These are phyloP conservation scores for Podaxis sp. DNA, from an alignment of 768 basidiomycete species.

Conservation along the genomic window DNA sequence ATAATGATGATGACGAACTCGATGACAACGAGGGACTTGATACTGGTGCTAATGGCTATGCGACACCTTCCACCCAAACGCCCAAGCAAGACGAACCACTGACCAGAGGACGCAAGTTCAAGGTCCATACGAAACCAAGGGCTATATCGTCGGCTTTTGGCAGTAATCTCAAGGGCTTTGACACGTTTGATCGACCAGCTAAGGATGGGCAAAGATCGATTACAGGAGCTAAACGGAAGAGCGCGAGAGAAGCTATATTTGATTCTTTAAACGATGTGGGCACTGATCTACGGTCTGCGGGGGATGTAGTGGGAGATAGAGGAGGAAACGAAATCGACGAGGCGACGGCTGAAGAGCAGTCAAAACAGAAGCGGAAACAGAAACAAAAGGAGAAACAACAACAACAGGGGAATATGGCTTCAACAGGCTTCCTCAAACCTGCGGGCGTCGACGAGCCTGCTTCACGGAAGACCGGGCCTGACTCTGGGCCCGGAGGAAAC, in stretches of 20 bases:
- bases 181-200: conserved; percentile 11
- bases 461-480: conserved; percentile 11
- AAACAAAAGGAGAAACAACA: conserved; percentile 2
- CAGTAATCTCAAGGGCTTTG: conserved; percentile 21
- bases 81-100: background rate
- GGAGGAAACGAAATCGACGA: conserved; percentile 2
- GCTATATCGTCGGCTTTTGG: conserved; percentile 25
- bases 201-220: conserved; percentile 12
- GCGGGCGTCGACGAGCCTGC: conserved; percentile 52
- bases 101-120: conserved; percentile 19
- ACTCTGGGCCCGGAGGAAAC: background rate
- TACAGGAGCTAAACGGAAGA: conserved; percentile 29
- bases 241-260: conserved; percentile 44
- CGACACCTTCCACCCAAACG: background rate
- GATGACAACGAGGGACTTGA: background rate
- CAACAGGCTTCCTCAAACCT: conserved; percentile 49
- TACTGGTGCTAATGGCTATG: background rate
- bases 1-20: background rate
- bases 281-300: conserved; percentile 40
- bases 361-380: background rate
- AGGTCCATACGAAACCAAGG: conserved; percentile 25
- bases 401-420: conserved; percentile 14
- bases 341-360: background rate
- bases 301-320: background rate
- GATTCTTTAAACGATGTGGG: conserved; percentile 45